phyloP scores from a whole-genome alignment of 2,329 filamentous ascomycete species.

The Lachnellula subtilissima region DNA sequence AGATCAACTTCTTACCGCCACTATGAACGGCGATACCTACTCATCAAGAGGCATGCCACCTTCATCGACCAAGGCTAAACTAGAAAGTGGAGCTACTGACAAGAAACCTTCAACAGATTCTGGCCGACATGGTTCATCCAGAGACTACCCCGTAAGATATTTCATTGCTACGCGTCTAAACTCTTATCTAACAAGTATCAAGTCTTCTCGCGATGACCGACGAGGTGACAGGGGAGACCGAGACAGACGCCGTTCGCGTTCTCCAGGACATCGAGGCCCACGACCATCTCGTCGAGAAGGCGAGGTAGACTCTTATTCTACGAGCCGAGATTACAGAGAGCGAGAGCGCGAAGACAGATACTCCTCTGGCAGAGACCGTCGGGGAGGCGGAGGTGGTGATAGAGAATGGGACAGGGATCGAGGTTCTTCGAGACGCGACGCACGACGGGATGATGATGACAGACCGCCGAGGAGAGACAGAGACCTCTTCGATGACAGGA shows the following conservation, averaged over 20 bases:
- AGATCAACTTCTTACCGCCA: constrained; percentile 26
- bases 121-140: constrained; percentile 42
- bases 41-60: constrained; percentile 62
- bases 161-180: not conserved
- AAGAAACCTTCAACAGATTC: constrained; percentile 38
- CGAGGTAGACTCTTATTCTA: constrained; percentile 82
- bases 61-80: constrained; percentile 25
- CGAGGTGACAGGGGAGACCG: constrained; percentile 44
- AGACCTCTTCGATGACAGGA: constrained; percentile 60
- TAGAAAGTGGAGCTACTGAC: constrained; percentile 32
- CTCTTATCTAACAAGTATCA: constrained; percentile 21
- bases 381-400: constrained; percentile 52
- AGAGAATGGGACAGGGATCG: constrained; percentile 74
- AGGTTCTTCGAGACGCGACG: constrained; percentile 55
- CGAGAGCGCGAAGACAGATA: constrained; percentile 93
- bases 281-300: constrained; percentile 64
- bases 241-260: constrained; percentile 76
- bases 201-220: constrained; percentile 36
- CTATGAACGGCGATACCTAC: constrained; percentile 84
- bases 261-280: constrained; percentile 68
- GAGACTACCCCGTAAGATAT: constrained; percentile 48
- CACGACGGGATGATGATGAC: constrained; percentile 64
- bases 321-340: constrained; percentile 86
- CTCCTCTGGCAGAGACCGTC: constrained; percentile 56
- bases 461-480: constrained; percentile 47